Conservation (phyloP, 495 filamentous ascomycete species). For the Penicillium cataractarum region DNA sequence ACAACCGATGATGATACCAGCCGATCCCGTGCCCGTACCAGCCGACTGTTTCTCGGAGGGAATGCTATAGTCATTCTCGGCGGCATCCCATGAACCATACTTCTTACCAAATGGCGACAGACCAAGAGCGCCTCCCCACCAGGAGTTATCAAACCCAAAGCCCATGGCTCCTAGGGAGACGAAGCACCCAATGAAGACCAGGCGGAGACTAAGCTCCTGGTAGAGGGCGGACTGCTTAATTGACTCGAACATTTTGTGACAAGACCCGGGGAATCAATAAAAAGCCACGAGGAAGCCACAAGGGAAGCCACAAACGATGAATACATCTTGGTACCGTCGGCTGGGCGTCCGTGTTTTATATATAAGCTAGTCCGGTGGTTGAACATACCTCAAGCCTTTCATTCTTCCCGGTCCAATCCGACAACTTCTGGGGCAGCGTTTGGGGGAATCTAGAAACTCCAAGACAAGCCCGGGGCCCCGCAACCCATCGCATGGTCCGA, state of each 20-base stretch:
- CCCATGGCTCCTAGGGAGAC: not conserved
- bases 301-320: not conserved
- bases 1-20: not conserved
- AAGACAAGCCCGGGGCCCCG: not conserved
- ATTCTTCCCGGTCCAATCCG: not conserved
- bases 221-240: not conserved
- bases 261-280: not conserved
- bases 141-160: not conserved
- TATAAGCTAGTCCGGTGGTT: not conserved
- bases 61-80: not conserved
- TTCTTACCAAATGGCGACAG: not conserved
- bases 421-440: not conserved
- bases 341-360: not conserved
- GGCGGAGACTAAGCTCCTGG: not conserved
- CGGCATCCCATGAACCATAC: not conserved
- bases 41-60: not conserved
- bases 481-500: not conserved
- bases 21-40: not conserved
- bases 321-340: not conserved
- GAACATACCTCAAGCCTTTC: not conserved
- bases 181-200: not conserved
- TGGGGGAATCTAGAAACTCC: not conserved
- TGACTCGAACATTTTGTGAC: not conserved
- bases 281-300: not conserved
- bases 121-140: not conserved